phyloP scores from a whole-genome alignment of 2,329 filamentous ascomycete genomes.

The Xylaria sp. region DNA sequence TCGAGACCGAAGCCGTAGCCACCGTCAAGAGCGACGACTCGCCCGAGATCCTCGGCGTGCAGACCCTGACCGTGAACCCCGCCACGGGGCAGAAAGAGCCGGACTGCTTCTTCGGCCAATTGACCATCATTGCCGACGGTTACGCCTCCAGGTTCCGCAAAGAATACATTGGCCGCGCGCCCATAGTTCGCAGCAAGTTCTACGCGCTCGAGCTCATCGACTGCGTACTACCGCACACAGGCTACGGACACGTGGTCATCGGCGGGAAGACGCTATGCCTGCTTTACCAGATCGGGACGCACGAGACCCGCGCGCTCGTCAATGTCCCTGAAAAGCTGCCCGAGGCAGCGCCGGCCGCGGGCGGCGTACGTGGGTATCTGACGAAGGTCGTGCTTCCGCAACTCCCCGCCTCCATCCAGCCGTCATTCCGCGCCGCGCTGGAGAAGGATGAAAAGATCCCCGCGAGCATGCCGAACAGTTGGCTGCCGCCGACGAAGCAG shows the following conservation, averaged over 20 bases:
- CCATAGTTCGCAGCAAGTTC: conserved; percentile 85
- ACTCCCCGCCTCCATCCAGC: conserved; percentile 77
- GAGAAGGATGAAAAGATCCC: conserved; percentile 78
- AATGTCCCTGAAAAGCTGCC: conserved; percentile 85
- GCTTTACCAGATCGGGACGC: conserved; percentile 95
- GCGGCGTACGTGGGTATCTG: conserved; percentile 88
- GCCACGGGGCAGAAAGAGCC: conserved; percentile 64
- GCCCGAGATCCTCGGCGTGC: conserved; percentile 83
- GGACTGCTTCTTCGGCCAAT: conserved; percentile 86
- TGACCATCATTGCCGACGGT: conserved; percentile 92
- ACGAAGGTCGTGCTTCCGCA: conserved; percentile 81
- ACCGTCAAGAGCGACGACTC: conserved; percentile 77
- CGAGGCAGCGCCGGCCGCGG: conserved; percentile 76
- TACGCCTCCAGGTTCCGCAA: conserved; percentile 94
- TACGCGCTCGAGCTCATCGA: conserved; percentile 94
- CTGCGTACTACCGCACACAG: conserved; percentile 77
- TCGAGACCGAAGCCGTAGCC: conserved; percentile 87
- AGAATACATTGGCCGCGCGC: conserved; percentile 73
- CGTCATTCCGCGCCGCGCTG: conserved; percentile 79
- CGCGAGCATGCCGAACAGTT: conserved; percentile 92
- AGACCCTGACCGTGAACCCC: conserved; percentile 73
- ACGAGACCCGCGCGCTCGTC: conserved; percentile 89
- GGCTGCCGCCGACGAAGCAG: conserved; percentile 79
- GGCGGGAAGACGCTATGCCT: conserved; percentile 81
- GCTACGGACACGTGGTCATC: conserved; percentile 89